Conservation (phyloP, 768 basidiomycete genomes). For the Solioccasus polychromus region DNA sequence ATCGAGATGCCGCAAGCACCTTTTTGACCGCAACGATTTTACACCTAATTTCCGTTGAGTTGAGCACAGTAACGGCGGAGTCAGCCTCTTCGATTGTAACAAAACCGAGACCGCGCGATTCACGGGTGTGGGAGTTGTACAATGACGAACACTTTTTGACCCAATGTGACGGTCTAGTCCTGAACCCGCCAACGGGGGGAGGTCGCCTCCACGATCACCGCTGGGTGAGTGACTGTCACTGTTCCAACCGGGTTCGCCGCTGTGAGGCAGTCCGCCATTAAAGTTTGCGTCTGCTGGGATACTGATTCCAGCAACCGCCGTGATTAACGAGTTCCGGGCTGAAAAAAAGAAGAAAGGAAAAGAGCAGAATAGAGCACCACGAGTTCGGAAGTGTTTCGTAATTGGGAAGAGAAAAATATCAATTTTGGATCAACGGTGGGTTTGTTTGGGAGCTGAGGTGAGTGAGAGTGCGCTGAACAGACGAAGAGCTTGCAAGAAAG, state of each 20-base stretch:
- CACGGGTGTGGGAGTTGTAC: conserved; percentile 69
- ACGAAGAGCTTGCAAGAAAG: conserved; percentile 14
- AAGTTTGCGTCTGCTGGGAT: conserved; percentile 57
- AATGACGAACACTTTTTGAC: conserved; percentile 69
- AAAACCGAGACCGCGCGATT: conserved; percentile 83
- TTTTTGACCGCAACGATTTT: conserved; percentile 88
- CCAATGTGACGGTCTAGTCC: conserved; percentile 13
- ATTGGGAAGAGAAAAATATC: conserved; percentile 39
- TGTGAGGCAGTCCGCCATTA: conserved; percentile 44
- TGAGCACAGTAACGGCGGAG: conserved; percentile 81
- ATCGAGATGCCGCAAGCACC: conserved; percentile 37
- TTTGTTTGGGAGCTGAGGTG: conserved; percentile 22
- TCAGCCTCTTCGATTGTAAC: conserved; percentile 92
- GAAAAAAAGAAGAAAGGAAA: conserved; percentile 29
- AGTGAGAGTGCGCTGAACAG: conserved; percentile 7
- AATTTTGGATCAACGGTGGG: conserved; percentile 39
- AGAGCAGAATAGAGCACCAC: conserved; percentile 2
- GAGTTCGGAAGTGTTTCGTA: no score
- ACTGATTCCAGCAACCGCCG: conserved; percentile 70
- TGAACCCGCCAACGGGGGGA: conserved; percentile 31
- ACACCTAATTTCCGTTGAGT: conserved; percentile 82
- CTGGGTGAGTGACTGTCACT: conserved; percentile 42
- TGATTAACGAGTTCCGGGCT: conserved; percentile 86
- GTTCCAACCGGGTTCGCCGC: conserved; percentile 59
- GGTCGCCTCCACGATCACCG: conserved; percentile 41